Evolutionary conservation across 2,329 filamentous ascomycete species (phyloP).

Genomic region (Verruconis gallopava): DNA sequence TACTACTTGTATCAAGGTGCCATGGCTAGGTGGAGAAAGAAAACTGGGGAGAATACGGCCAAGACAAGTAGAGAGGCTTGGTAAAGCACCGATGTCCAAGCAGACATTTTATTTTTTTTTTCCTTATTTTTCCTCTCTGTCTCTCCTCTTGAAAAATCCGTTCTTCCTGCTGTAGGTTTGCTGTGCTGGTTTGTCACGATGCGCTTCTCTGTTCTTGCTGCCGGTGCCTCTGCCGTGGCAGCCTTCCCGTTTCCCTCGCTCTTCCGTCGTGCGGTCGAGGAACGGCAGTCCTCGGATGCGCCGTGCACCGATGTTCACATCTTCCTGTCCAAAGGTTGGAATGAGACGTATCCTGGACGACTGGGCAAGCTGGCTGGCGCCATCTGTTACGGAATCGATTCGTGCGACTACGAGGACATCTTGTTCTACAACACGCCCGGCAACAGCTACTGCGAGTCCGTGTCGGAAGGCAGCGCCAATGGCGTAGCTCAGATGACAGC

Average conservation of each 20-base stretch:
- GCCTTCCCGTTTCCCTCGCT: not conserved
- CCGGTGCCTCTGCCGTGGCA: not conserved
- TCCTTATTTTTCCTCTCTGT: no score
- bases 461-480: conserved; percentile 24
- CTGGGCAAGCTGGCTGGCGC: conserved; percentile 13
- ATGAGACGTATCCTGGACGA: conserved; percentile 14
- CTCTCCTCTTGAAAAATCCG: no score
- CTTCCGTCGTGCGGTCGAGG: not conserved
- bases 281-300: conserved; percentile 8
- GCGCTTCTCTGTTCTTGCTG: not conserved
- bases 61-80: no score
- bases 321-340: conserved; percentile 15
- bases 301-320: conserved; percentile 15
- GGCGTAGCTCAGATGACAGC: conserved; percentile 27
- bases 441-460: conserved; percentile 25
- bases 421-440: conserved; percentile 11
- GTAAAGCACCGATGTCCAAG: no score
- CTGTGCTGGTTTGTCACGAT: not conserved
- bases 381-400: conserved; percentile 14
- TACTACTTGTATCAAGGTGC: no score
- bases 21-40: no score
- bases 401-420: conserved; percentile 16
- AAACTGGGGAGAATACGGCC: no score
- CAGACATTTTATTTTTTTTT: no score
- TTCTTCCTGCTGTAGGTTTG: no score